Evolutionary conservation across 495 filamentous ascomycete species (phyloP).

Genomic region (Penicillium silybi): DNA sequence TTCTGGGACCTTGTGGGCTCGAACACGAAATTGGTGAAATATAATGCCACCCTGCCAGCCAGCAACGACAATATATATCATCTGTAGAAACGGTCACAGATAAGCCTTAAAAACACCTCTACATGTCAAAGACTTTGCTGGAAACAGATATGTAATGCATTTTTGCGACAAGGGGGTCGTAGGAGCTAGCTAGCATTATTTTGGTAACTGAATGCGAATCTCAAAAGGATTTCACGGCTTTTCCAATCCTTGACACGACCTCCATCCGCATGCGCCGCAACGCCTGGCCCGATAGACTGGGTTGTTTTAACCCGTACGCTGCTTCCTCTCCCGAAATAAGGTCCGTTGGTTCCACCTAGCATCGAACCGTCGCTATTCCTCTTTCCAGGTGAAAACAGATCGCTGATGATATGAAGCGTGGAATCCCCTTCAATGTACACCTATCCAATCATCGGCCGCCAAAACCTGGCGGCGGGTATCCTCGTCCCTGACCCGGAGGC

Average conservation of each 20-base stretch:
- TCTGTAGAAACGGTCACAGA: too few species aligned
- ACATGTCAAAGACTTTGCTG: not conserved
- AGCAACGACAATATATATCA: not conserved
- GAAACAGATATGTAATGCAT: slow-evolving; percentile 15
- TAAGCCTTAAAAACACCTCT: not conserved
- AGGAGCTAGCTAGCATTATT: slow-evolving; percentile 35
- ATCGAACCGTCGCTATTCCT: slow-evolving; percentile 3
- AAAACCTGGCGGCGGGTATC: slow-evolving; percentile 74
- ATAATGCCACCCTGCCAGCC: too few species aligned
- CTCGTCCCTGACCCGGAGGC: slow-evolving; percentile 59
- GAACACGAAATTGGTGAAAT: too few species aligned
- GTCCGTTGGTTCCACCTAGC: slow-evolving; percentile 3
- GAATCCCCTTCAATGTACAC: slow-evolving; percentile 17
- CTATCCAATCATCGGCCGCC: slow-evolving; percentile 57
- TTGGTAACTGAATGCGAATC: slow-evolving; percentile 25
- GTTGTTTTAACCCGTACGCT: slow-evolving; percentile 22
- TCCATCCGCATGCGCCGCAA: slow-evolving; percentile 48
- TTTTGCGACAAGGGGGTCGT: slow-evolving; percentile 15
- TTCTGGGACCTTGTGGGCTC: too few species aligned
- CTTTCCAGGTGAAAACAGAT: slow-evolving; percentile 16
- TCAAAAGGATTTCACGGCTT: slow-evolving; percentile 25
- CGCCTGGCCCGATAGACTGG: slow-evolving; percentile 43
- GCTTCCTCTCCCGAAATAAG: slow-evolving; percentile 6
- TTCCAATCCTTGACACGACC: slow-evolving; percentile 29
- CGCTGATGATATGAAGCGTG: slow-evolving; percentile 17